Base-by-base conservation (phyloP, 441 rosid species). In the Melastoma candidum region DNA sequence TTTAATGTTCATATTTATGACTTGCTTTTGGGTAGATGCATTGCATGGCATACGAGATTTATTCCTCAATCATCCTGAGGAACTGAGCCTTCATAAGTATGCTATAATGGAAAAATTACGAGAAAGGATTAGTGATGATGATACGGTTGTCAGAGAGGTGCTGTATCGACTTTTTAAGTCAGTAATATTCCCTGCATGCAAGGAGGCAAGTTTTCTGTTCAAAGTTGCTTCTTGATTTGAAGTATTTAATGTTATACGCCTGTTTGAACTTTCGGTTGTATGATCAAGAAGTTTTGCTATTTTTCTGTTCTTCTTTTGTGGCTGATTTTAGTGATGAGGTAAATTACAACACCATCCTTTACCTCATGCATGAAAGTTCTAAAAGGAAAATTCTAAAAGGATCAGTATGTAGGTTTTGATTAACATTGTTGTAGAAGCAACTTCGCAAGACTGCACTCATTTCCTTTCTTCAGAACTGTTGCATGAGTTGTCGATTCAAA, bases 41-140 rank as follows among this genome's bases (percentile, higher is more conserved):
- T 69, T 94, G 63, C 26, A 46, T 62, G 97, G 99, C 7, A 69
- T 94, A 68, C 71, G 61, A 58, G 89, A 94, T 72, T 69, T 94
- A 53, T 67, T 87, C 59, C 60, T 49, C 48, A 75, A 70, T 68
- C 56, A 87, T 74, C 96, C 94, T 24, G 76, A 64, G 22, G 95
- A 87, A 75, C 56, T 87, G 62, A 81, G 63, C 59, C 63, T 62
- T 51, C 90, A 75, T 56, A 80, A 71, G 64, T 77, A 72, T 57
- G 77, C 76, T 32, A 75, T 77, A 45, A 56, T 87, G 48, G 80
- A 85, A 53, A 83, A 74, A 68, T 73, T 94, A 32, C 83, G 80
- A n/a, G 75, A 78, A 64, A 84, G 87, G 32, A 63, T 85, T 36
- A 63, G 72, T 71, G 97, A 93, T 67, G 81, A 70, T 63, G 90